Evolutionary conservation across 164 flowering plant genomes (phyloP), one percentile per base, ranked within the genome.

Genomic region (Pachysandra terminalis): DNA sequence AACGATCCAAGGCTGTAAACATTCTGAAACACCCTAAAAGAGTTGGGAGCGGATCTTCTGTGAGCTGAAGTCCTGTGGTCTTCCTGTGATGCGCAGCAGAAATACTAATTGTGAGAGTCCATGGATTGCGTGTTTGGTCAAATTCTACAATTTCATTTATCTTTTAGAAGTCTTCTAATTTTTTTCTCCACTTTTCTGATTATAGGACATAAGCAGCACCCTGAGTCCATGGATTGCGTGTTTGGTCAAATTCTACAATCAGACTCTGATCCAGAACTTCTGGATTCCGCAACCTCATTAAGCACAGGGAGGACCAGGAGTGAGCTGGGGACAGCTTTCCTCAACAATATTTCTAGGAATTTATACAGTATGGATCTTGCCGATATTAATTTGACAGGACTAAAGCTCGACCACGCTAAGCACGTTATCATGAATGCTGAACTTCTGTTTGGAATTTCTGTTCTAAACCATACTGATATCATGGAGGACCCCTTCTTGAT

Each of bases 341-440:
- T 79, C 35, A 56, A 66, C 70, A 61, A 65, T 52, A 68, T 80
- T 14, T 77, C 86, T 60, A 69, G 69, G 14, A 64, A 74, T 21
- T 54, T 84, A 26, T 17, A 55, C 28, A 71, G 68, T 19, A 70
- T 71, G 5, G 63, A 75, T 64, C 64, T 71, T 57, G 68, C 74
- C 41, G 79, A 76, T 40, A 35, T 65, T 22, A 65, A 74, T 65
- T 40, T 81, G 59, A 73, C 69, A 51, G 90, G 79, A 68, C 74
- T 63, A 71, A 80, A 77, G 74, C 85, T 84, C 56, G 58, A 48
- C 67, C 71, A 84, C 68, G 77, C 75, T 35, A 74, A 70, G 71
- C 83, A 85, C 51, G 81, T 85, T 59, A 72, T 90, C n/a, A 56
- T 79, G 70, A 80, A 79, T 72, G 80, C 87, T 19, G 89, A 87